Percentiles rank a stretch among this genome's conserved stretches.
phyloP scores from a whole-genome alignment of 1,284 basidiomycete genomes.

The Malassezia arunalokei region DNA sequence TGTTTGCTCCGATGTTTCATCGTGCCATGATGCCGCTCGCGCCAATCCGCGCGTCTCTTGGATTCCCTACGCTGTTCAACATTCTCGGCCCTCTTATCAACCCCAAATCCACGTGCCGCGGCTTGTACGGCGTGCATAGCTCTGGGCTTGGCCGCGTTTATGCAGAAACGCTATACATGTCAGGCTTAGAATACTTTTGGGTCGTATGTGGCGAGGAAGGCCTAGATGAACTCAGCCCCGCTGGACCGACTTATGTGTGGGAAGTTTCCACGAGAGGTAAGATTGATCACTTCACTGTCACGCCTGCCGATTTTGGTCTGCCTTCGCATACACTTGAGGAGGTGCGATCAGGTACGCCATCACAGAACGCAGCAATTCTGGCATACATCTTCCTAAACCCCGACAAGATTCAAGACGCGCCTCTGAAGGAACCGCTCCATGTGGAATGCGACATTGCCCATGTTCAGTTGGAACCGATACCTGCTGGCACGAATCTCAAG shows the following conservation, averaged over 20 bases:
- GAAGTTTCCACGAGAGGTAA: conserved; percentile 22
- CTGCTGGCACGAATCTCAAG: conserved; percentile 21
- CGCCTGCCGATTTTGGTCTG: conserved; percentile 36
- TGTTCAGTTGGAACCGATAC: conserved; percentile 23
- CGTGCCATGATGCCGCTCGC: conserved; percentile 72
- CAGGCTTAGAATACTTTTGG: conserved; percentile 64
- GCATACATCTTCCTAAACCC: conserved; percentile 21
- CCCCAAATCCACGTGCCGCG: conserved; percentile 71
- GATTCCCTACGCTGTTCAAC: conserved; percentile 96
- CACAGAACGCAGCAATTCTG: conserved; percentile 39
- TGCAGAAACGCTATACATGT: conserved; percentile 57
- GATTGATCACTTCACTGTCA: conserved; percentile 28
- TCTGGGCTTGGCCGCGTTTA: conserved; percentile 73
- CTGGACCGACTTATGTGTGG: conserved; percentile 64
- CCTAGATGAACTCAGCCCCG: conserved; percentile 81
- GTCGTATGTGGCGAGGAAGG: conserved; percentile 88
- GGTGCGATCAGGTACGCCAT: conserved; percentile 24
- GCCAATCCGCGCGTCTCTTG: conserved; percentile 70
- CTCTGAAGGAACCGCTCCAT: conserved; percentile 2
- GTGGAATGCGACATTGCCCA: neutral
- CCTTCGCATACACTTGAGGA: conserved; percentile 25
- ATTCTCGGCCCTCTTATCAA: conserved; percentile 88
- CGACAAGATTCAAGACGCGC: neutral
- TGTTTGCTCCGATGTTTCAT: conserved; percentile 87
- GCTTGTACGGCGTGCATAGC: conserved; percentile 72